These are phyloP conservation scores for Amanita molliuscula DNA, from an alignment of 768 basidiomycete genomes.

Conservation along the genomic window DNA sequence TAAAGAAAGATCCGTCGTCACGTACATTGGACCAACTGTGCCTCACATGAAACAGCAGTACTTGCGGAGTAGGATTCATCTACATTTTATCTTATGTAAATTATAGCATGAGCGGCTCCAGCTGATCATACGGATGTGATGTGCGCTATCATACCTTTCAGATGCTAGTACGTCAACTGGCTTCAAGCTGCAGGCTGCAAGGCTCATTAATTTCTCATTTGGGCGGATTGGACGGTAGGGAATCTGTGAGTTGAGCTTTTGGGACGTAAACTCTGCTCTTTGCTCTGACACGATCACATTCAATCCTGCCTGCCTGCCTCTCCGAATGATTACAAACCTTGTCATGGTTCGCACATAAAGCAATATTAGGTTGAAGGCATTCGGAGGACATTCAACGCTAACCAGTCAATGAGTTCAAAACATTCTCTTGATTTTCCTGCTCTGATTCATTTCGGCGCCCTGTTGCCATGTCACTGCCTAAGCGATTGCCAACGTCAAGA, in stretches of 20 bases:
- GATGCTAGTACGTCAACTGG: not conserved
- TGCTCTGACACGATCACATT: not conserved
- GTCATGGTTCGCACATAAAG: not conserved
- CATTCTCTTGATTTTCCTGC: not conserved
- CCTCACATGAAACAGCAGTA: conserved; percentile 1
- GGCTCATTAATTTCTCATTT: not conserved
- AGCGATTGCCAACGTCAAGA: not conserved
- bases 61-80: not conserved
- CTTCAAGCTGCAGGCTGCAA: not conserved
- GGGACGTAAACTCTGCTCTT: not conserved
- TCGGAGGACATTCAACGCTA: too few species aligned
- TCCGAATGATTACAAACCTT: not conserved
- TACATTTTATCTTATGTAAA: not conserved
- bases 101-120: not conserved
- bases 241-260: not conserved
- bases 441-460: not conserved
- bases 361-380: too few species aligned
- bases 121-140: not conserved
- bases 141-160: not conserved
- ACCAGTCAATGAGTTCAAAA: not conserved
- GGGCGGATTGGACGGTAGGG: not conserved
- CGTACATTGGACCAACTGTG: not conserved
- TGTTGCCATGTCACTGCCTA: not conserved
- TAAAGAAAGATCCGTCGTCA: conserved; percentile 3
- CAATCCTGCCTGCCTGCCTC: not conserved